These are phyloP conservation scores for Pseudonitzschia multiseries DNA, from an alignment of 108 stramenopile species.

Conservation along the genomic window DNA sequence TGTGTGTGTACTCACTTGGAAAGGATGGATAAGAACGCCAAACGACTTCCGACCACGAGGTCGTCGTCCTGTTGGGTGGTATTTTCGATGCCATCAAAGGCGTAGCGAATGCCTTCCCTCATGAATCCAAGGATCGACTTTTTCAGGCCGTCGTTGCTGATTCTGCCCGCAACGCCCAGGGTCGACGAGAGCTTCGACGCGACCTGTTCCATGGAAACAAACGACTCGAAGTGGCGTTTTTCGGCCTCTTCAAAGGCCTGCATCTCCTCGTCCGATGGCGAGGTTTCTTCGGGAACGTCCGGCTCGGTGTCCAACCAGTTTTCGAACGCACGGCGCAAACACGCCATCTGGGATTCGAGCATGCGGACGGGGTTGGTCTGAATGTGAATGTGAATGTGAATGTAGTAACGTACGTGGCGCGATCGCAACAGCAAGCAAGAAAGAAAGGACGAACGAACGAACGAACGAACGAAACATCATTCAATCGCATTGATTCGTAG, in stretches of 20 bases:
- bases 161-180: slow-evolving; percentile 65
- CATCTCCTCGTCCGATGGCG: slow-evolving; percentile 75
- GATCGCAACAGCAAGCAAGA: slow-evolving; percentile 4
- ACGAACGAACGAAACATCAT: not conserved
- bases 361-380: slow-evolving; percentile 72
- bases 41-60: slow-evolving; percentile 65
- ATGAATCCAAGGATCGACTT: slow-evolving; percentile 75
- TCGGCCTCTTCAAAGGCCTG: slow-evolving; percentile 59
- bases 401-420: not conserved
- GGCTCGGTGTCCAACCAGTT: slow-evolving; percentile 77
- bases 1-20: slow-evolving; percentile 41
- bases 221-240: slow-evolving; percentile 50
- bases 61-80: slow-evolving; percentile 58
- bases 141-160: slow-evolving; percentile 47
- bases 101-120: slow-evolving; percentile 76
- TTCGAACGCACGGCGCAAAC: slow-evolving; percentile 69
- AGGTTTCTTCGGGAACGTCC: slow-evolving; percentile 55
- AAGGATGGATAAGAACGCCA: slow-evolving; percentile 72
- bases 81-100: slow-evolving; percentile 62
- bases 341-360: slow-evolving; percentile 87
- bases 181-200: slow-evolving; percentile 63
- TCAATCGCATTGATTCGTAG: too few species aligned
- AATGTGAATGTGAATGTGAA: not conserved
- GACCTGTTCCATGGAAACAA: slow-evolving; percentile 53
- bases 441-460: not conserved